These are phyloP conservation scores for Phaffia rhodozyma DNA, from an alignment of 1,284 basidiomycete species.

Conservation along the genomic window DNA sequence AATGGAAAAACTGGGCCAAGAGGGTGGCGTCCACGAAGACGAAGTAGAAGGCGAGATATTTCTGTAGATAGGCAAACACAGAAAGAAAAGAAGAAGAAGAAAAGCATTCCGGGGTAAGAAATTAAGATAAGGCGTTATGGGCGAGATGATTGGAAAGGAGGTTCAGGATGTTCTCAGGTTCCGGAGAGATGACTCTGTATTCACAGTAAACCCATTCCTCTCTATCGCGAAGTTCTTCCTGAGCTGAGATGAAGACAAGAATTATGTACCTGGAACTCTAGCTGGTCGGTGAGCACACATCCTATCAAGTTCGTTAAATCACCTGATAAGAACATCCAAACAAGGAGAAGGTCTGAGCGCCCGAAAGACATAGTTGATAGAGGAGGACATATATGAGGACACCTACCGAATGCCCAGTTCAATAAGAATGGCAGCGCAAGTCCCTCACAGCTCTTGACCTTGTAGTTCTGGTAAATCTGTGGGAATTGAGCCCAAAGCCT, in stretches of 20 bases:
- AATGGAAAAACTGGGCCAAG: constrained; percentile 67
- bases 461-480: constrained; percentile 8
- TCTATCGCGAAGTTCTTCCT: background rate
- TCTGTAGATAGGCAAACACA: constrained; percentile 41
- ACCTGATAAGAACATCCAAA: constrained; percentile 40
- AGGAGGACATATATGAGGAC: background rate
- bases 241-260: no score
- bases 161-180: background rate
- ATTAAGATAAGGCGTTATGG: background rate
- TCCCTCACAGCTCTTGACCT: constrained; percentile 14
- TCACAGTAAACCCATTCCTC: background rate
- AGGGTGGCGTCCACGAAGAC: constrained; percentile 63
- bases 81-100: constrained; percentile 14
- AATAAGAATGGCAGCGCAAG: constrained; percentile 10
- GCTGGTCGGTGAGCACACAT: constrained; percentile 76
- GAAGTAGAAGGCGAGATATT: constrained; percentile 77
- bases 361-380: background rate
- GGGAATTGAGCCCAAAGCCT: constrained; percentile 16
- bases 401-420: constrained; percentile 11
- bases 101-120: constrained; percentile 11
- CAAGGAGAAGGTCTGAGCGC: background rate
- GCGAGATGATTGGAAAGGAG: background rate
- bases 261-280: constrained; percentile 74
- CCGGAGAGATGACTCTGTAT: background rate
- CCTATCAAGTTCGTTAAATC: constrained; percentile 78